Evolutionary conservation across 495 filamentous ascomycete species (phyloP), one percentile per base, ranked within the genome.

Genomic region (Evernia prunastri): DNA sequence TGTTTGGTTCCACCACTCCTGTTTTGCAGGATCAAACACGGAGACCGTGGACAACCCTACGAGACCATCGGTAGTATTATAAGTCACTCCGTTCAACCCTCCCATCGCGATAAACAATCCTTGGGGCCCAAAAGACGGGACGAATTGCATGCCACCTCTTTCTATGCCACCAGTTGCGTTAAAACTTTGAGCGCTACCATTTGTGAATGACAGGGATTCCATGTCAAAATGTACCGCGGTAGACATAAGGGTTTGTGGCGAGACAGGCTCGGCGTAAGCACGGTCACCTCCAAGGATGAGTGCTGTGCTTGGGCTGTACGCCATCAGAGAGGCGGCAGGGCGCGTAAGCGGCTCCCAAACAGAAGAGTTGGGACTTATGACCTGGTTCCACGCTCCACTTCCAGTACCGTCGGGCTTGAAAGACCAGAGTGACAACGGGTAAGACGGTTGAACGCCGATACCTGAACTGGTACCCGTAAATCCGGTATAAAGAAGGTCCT

Each of bases 1-100:
- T n/a, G 58, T 59, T 47, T 69, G 68, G 31, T 69, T 58, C 33
- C 39, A 69, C 68, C 65, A 69, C 9, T 13, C 45, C 25, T 63
- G 37, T 11, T 1, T 56, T 36, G 43, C n/a, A 10, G 60, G 43
- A 29, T 69, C 65, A 36, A 43, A 69, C 11, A 67, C 54, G 3
- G 60, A 47, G 20, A 69, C 60, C 1, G 11, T 59, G 4, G n/a
- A 23, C 17, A 63, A 39, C 11, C 31, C 54, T 17, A 40, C 15
- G 0, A 58, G 20, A 29, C 15, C 53, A 63, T 60, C 40, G 15
- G 64, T 29, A 4, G 25, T 29, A 17, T 10, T 29, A 13, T 31
- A 47, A 45, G 45, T 25, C 6, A 39, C 12, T 43, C 58, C 59
- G 13, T 47, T 51, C 20, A 31, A 23, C 3, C 63, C 56, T 59